Conservation (phyloP, 345 rosid genomes). For the Angophora floribunda region DNA sequence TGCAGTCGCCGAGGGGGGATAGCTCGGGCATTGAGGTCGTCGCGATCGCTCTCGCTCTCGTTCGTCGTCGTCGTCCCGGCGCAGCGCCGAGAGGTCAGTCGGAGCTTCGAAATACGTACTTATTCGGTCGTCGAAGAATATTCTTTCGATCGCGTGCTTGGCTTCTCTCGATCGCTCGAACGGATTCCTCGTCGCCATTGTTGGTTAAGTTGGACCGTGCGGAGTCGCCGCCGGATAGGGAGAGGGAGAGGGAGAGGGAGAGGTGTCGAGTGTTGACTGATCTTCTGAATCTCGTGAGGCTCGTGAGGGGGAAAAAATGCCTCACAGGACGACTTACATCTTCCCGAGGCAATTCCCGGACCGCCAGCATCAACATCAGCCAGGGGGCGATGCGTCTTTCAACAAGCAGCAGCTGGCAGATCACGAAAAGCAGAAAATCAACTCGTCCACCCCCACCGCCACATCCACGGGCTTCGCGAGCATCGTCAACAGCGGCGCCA, state of each 20-base stretch:
- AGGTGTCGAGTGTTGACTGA: neutral
- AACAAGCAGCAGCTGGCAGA: slow-evolving; percentile 21
- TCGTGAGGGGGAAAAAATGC: slow-evolving; percentile 33
- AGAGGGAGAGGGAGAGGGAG: neutral
- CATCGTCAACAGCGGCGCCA: neutral
- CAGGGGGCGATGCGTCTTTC: slow-evolving; percentile 35
- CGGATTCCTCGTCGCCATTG: neutral
- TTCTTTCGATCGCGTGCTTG: neutral
- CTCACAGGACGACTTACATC: slow-evolving; percentile 95
- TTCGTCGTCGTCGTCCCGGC: neutral
- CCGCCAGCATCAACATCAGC: slow-evolving; percentile 4
- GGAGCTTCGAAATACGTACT: neutral
- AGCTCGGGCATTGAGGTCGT: neutral
- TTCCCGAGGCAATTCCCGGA: slow-evolving; percentile 97
- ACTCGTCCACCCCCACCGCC: neutral
- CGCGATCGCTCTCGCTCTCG: neutral
- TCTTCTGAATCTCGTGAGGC: neutral
- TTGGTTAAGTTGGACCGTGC: neutral
- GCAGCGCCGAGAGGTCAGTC: neutral
- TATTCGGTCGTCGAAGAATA: neutral
- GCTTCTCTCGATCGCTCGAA: neutral
- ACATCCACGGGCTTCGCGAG: neutral
- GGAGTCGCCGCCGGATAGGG: neutral
- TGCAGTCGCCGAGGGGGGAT: neutral
- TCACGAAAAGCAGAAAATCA: slow-evolving; percentile 38